These are phyloP conservation scores for Ramichloridium luteum DNA, from an alignment of 2,329 filamentous ascomycete genomes.

Conservation along the genomic window DNA sequence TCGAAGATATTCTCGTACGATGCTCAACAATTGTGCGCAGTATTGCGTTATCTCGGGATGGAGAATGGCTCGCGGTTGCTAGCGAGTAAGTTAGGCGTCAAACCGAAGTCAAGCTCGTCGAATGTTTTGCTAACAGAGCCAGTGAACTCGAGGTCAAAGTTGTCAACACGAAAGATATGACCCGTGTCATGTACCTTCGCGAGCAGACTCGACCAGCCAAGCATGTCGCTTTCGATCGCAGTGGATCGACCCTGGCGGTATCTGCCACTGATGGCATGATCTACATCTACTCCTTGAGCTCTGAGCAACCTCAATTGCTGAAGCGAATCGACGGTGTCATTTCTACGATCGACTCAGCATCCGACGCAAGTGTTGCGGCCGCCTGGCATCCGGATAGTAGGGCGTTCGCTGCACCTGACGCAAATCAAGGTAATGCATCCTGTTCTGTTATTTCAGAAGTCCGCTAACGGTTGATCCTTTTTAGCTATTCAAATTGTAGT, in stretches of 20 bases:
- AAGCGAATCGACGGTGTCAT: constrained; percentile 80
- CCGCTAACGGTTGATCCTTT: constrained; percentile 4
- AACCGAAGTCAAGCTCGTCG: no score
- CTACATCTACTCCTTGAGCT: constrained; percentile 75
- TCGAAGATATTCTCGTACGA: constrained; percentile 72
- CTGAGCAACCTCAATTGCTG: constrained; percentile 68
- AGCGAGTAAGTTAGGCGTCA: constrained; percentile 78
- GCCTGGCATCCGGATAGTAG: constrained; percentile 92
- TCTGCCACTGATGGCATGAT: constrained; percentile 82
- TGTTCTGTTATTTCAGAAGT: no score
- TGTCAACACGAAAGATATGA: constrained; percentile 69
- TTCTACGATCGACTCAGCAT: constrained; percentile 61
- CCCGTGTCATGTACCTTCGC: constrained; percentile 61
- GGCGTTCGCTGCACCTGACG: constrained; percentile 75
- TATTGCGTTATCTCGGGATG: constrained; percentile 67
- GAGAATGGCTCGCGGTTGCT: constrained; percentile 84
- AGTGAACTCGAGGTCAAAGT: constrained; percentile 81
- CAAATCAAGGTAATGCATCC: constrained; percentile 41
- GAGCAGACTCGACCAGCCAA: constrained; percentile 79
- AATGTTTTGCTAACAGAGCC: no score
- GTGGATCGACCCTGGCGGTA: constrained; percentile 60
- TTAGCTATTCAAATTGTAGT: constrained; percentile 73
- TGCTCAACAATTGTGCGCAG: constrained; percentile 80
- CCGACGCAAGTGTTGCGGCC: constrained; percentile 60
- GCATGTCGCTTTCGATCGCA: constrained; percentile 77